phyloP scores from a whole-genome alignment of 202 grass and related monocot genomes.

The Zoysia matrella region DNA sequence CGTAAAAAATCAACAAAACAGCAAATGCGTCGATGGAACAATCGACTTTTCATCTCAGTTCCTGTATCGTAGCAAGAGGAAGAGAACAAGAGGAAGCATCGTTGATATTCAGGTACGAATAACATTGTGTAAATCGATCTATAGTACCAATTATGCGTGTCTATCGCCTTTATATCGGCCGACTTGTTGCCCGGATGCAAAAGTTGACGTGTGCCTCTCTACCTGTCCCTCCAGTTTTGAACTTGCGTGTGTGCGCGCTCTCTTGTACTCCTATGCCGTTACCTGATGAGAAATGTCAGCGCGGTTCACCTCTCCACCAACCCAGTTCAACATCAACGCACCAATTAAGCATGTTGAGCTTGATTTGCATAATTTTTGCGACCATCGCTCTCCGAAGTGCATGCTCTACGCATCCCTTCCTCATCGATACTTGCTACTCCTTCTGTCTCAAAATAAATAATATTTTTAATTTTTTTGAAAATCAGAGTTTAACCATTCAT shows the following conservation, averaged over 20 bases:
- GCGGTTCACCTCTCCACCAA: too few relatives aligned
- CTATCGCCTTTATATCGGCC: neutral
- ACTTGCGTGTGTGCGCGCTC: neutral
- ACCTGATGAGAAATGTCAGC: too few relatives aligned
- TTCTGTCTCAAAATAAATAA: too few relatives aligned
- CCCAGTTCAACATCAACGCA: neutral
- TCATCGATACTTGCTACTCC: too few relatives aligned
- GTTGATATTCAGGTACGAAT: slow-evolving; percentile 22
- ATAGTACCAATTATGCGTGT: neutral
- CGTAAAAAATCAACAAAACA: neutral
- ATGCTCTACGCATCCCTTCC: too few relatives aligned
- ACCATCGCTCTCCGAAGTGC: too few relatives aligned
- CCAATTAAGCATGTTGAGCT: neutral
- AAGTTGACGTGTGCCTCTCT: neutral
- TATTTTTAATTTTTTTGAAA: too few relatives aligned
- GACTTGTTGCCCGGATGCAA: neutral
- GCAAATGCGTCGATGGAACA: neutral
- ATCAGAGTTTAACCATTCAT: too few relatives aligned
- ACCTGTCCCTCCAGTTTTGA: neutral
- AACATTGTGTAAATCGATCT: neutral
- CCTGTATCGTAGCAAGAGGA: slow-evolving; percentile 6
- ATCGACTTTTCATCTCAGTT: neutral
- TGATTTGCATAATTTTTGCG: neutral
- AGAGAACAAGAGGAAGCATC: slow-evolving; percentile 29
- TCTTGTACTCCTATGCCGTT: too few relatives aligned